Evolutionary conservation across 2,329 filamentous ascomycete species (phyloP), one percentile per base, ranked within the genome.

Genomic region (Plectosphaerella sp.): DNA sequence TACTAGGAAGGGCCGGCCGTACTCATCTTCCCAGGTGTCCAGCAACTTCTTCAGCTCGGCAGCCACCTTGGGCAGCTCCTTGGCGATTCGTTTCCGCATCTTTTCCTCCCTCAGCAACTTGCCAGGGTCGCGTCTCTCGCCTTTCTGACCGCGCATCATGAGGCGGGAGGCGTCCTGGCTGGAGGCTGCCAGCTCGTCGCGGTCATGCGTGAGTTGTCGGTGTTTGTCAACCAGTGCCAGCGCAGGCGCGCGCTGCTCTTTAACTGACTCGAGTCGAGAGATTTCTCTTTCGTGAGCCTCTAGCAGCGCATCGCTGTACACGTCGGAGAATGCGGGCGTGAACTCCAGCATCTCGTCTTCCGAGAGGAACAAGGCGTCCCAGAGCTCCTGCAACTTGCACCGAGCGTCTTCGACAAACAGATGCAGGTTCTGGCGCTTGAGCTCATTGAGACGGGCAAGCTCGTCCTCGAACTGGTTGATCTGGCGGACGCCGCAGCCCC

Each of bases 261-360:
- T 88, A 36, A 99, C 76, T 3, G 84, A 77, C 67, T 96, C 89
- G 0, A 99, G 77, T 20, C 92, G 84, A 7, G 77, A 74, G 58
- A 99, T 92, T 65, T 99, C 95, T 18, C 87, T 86, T 73, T 99
- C 94, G 63, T 99, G 95, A 0, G 94, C 92, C 58, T 96, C 92
- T 0, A 99, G 82, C 10, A 99, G 80, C 5, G 94, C 94, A 67
- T 99, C 94, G 62, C 91, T 97, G 72, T 95, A 97, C 18, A 97
- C 93, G 65, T 97, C 94, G 11, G 91, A 96, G 67, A 97, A 97
- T 42, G 92, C 94, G 1, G 95, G 94, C 0, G 92, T 94, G 61
- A 99, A 99, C 60, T 97, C 92, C 52, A 97, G 83, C 92, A 97
- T 97, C 72, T 99, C 94, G 63, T 99, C 94, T 66, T 99, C 94